Evolutionary conservation across 306 rosid genomes (phyloP), one percentile per base, ranked within the genome.

Genomic region (Quillaja saponaria): DNA sequence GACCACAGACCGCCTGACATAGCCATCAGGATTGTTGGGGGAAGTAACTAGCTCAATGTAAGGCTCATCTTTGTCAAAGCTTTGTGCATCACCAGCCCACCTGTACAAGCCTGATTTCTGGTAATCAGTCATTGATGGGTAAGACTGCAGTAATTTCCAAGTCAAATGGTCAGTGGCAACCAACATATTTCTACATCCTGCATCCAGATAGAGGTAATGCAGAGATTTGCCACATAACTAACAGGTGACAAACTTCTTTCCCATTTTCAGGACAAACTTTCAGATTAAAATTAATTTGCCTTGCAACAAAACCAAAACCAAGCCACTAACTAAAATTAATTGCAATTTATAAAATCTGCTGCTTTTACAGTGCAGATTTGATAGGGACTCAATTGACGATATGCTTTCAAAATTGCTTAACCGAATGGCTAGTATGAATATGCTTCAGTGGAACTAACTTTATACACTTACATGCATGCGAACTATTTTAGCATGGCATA

Each of bases 1-100:
- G 6, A 89, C 87, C 46, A 75, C 63, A 1, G 97, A 48, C 7
- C 61, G 38, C 77, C 97, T 78, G 35, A 46, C 20, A 42, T 28
- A 45, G n/a, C 99, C 99, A 64, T 92, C 99, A 1, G 99, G 99
- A 75, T 92, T 92, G 73, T 87, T 92, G 3, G 99, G 99, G 41
- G 99, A 76, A 49, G 97, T 92, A 14, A 92, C 86, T 7, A 92
- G 38, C 80, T 92, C 99, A 19, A 92, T 87, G 69, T 85, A 92
- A 1, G 95, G 91, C 37, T 70, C 95, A 1, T 71, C 69, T 40
- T 73, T 78, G 7, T 48, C 63, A 58, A 69, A 89, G 28, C 5
- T 79, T 55, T 42, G 64, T 0, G 99, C 86, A 61, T 89, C 95
- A 21, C 99, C 99, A 7, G 47, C 87, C 99, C 99, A 92, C 39